Conservation (phyloP, 305 asterid species). For the Ajuga reptans region DNA sequence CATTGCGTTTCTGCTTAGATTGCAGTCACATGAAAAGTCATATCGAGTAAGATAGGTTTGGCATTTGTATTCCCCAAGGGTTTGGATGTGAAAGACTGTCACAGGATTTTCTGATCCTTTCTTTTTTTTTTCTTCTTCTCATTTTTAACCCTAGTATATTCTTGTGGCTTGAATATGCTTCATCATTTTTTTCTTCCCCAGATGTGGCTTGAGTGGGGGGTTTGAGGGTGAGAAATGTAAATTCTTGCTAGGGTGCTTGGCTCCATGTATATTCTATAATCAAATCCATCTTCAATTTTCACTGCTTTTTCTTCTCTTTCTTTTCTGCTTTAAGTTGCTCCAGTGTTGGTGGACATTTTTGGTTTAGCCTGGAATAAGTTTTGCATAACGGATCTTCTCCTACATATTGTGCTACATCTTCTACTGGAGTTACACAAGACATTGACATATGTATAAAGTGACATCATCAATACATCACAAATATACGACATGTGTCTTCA, state of each 20-base stretch:
- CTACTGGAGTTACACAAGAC: too few species aligned
- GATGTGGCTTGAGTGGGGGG: conserved; percentile 15
- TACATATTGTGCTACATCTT: too few species aligned
- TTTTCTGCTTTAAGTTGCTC: not conserved
- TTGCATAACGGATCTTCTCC: too few species aligned
- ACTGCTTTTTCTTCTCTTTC: not conserved
- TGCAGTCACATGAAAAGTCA: conserved; percentile 29
- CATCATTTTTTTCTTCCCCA: conserved; percentile 23
- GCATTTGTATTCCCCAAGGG: conserved; percentile 35
- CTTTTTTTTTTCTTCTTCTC: conserved; percentile 1
- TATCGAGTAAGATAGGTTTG: conserved; percentile 33
- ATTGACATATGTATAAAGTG: too few species aligned
- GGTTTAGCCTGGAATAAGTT: too few species aligned
- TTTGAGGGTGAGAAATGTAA: conserved; percentile 48
- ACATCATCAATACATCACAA: too few species aligned
- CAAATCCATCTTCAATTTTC: conserved; percentile 27
- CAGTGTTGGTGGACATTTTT: not conserved
- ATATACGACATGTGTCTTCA: too few species aligned
- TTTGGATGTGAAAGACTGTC: conserved; percentile 1
- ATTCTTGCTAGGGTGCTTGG: conserved; percentile 36
- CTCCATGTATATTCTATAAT: conserved; percentile 50
- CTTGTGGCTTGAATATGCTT: conserved; percentile 33
- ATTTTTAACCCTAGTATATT: conserved; percentile 27
- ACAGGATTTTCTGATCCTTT: conserved; percentile 4
- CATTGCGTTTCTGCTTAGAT: conserved; percentile 28